phyloP scores from a whole-genome alignment of 164 flowering plant species.

The Kingdonia uniflora region DNA sequence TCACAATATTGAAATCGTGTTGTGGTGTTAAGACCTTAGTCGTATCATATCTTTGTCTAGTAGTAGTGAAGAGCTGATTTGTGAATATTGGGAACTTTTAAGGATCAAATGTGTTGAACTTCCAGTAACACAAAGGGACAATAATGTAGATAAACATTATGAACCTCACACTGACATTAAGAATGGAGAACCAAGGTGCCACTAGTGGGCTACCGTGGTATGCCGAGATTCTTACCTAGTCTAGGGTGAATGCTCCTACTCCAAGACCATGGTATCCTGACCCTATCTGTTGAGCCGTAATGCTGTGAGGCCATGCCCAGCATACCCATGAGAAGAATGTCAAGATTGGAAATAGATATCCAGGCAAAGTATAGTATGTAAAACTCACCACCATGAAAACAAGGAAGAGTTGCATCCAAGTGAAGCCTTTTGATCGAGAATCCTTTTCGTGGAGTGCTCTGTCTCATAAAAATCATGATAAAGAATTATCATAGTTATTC shows the following conservation, averaged over 20 bases:
- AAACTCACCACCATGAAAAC: conserved; percentile 69
- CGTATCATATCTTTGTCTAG: too few relatives aligned
- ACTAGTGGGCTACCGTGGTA: conserved; percentile 98
- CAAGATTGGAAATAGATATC: conserved; percentile 75
- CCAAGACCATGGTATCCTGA: too few relatives aligned
- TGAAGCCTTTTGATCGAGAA: too few relatives aligned
- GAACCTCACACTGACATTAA: conserved; percentile 48
- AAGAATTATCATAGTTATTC: too few relatives aligned
- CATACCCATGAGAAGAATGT: conserved; percentile 97
- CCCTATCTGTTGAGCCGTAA: conserved; percentile 98
- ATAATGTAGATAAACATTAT: conserved; percentile 83
- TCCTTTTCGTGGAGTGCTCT: too few relatives aligned
- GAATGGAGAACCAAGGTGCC: conserved; percentile 60
- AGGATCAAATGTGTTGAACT: conserved; percentile 77
- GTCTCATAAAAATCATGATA: too few relatives aligned
- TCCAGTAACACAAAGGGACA: conserved; percentile 77
- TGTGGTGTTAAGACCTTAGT: conserved; percentile 71
- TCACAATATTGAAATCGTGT: too few relatives aligned
- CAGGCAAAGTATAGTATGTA: conserved; percentile 71
- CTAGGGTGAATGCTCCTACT: too few relatives aligned
- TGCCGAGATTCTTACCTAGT: conserved; percentile 95
- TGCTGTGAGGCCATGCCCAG: conserved; percentile 71
- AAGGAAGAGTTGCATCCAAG: conserved; percentile 85
- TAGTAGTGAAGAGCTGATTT: too few relatives aligned
- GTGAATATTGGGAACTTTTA: conserved; percentile 87